phyloP scores from a whole-genome alignment of 805 yeast species.

The Starmerella apicola region DNA sequence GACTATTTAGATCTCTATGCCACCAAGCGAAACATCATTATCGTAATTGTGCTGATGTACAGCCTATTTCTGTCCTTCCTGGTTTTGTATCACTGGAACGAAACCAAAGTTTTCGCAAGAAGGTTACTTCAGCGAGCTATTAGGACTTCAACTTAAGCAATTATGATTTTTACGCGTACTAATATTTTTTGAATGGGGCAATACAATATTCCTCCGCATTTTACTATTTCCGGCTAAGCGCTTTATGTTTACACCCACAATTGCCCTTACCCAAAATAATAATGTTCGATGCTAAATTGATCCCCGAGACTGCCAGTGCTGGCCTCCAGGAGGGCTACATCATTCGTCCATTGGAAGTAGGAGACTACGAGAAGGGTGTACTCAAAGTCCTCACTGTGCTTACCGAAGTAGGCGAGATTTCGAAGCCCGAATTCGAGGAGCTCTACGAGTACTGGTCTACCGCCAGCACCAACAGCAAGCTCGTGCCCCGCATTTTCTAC shows the following conservation, averaged over 20 bases:
- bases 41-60: not conserved
- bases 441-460: conserved; percentile 52
- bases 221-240: no score
- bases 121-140: no score
- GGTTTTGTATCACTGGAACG: no score
- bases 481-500: conserved; percentile 33
- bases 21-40: not conserved
- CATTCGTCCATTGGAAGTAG: conserved; percentile 42
- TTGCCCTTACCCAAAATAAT: no score
- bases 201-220: no score
- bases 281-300: conserved; percentile 16
- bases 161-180: no score
- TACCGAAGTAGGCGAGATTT: conserved; percentile 72
- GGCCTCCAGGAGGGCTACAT: conserved; percentile 51
- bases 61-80: not conserved
- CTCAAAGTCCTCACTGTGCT: conserved; percentile 51
- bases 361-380: conserved; percentile 54
- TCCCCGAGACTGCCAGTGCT: conserved; percentile 21
- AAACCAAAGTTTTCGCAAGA: no score
- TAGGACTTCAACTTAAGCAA: no score
- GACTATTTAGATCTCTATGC: not conserved
- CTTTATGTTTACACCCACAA: no score
- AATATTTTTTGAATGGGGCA: no score
- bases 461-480: not conserved
- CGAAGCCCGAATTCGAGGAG: conserved; percentile 36